These are phyloP conservation scores for Alternaria sp. DNA, from an alignment of 2,329 filamentous ascomycete species.

Conservation along the genomic window DNA sequence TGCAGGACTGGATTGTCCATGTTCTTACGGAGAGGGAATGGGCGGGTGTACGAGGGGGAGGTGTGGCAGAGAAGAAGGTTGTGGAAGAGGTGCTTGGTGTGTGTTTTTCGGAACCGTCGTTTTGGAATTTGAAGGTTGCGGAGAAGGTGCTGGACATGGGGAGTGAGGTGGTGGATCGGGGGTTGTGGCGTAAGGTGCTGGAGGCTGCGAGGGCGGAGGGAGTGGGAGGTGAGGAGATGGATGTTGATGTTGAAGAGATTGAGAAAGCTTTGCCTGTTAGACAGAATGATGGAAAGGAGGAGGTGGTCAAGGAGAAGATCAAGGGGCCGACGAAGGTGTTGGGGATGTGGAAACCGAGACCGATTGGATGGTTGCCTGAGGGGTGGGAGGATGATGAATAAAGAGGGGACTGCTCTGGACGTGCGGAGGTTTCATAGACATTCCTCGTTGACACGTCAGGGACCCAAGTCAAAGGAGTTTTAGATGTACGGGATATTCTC, in stretches of 20 bases:
- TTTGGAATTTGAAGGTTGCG: slow-evolving; percentile 49
- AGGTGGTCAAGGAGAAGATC: slow-evolving; percentile 12
- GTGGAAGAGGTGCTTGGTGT: slow-evolving; percentile 17
- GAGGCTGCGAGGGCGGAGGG: slow-evolving; percentile 33
- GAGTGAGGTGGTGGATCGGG: slow-evolving; percentile 15
- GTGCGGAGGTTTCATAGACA: not conserved
- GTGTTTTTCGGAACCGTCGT: slow-evolving; percentile 47
- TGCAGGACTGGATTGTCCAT: slow-evolving; percentile 59
- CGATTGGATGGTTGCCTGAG: slow-evolving; percentile 39
- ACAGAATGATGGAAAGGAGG: not conserved
- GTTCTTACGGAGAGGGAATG: slow-evolving; percentile 52
- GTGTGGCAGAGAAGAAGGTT: not conserved
- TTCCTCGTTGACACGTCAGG: not conserved
- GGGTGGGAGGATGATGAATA: slow-evolving; percentile 37
- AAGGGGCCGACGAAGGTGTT: slow-evolving; percentile 39
- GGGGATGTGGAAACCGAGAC: slow-evolving; percentile 40
- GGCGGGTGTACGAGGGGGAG: slow-evolving; percentile 31
- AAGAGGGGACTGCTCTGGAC: not conserved
- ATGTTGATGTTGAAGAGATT: slow-evolving; percentile 12
- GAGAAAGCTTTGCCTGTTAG: not conserved
- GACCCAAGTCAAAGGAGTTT: not conserved
- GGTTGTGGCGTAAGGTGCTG: slow-evolving; percentile 36
- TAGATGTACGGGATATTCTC: not conserved
- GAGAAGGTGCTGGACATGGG: slow-evolving; percentile 35
- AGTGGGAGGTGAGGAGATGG: slow-evolving; percentile 1